Conservation (phyloP, 257 asterid species). For the Salvia rosmarinus region DNA sequence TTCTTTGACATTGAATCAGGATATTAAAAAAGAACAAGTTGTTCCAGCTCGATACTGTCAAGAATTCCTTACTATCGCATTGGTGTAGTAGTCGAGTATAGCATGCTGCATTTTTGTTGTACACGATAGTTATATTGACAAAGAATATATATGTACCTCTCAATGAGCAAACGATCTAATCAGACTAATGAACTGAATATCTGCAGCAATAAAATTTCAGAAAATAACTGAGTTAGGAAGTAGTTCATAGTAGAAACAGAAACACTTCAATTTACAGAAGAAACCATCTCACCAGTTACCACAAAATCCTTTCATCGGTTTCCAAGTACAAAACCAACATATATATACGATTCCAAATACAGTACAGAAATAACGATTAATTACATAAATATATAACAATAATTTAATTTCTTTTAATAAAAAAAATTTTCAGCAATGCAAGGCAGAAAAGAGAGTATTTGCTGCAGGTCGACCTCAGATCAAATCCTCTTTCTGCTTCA, state of each 20-base stretch:
- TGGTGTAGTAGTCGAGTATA: too few species aligned
- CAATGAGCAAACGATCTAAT: too few species aligned
- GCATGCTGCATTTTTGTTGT: too few species aligned
- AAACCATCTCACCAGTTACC: conserved; percentile 11
- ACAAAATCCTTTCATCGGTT: conserved; percentile 8
- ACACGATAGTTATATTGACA: too few species aligned
- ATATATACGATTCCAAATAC: conserved; percentile 15
- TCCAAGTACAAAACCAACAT: conserved; percentile 15
- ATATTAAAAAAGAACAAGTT: too few species aligned
- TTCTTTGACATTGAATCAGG: too few species aligned
- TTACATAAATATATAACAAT: conserved; percentile 32
- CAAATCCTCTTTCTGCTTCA: neutral
- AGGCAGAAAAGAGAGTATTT: conserved; percentile 18
- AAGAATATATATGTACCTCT: too few species aligned
- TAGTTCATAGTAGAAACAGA: neutral
- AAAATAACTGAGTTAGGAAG: neutral
- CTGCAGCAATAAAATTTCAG: too few species aligned
- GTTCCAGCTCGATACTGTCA: too few species aligned
- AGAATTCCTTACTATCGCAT: too few species aligned
- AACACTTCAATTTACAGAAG: conserved; percentile 14
- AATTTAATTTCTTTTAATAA: conserved; percentile 19
- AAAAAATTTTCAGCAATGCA: conserved; percentile 39
- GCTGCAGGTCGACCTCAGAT: conserved; percentile 15
- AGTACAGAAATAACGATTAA: conserved; percentile 26
- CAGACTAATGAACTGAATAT: too few species aligned